A percentile compares a stretch with the other conserved stretches of the same genome.
These are phyloP conservation scores for Diospyros kaki DNA, from an alignment of 148 eudicot species.

Conservation along the genomic window DNA sequence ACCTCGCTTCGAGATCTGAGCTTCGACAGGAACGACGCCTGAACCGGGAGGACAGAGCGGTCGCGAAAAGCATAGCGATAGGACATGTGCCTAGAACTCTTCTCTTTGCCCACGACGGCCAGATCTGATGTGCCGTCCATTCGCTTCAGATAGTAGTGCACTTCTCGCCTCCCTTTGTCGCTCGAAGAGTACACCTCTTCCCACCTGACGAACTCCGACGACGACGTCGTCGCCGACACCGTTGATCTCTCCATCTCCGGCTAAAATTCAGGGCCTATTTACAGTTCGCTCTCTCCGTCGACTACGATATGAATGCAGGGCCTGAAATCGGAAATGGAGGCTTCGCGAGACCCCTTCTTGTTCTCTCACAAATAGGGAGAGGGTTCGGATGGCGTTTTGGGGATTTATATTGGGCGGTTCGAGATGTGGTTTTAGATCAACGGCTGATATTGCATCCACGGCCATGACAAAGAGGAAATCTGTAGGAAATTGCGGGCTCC, in stretches of 20 bases:
- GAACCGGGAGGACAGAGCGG: slow-evolving; percentile 19
- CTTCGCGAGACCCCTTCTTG: background rate
- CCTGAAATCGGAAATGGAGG: background rate
- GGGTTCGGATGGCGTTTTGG: slow-evolving; percentile 11
- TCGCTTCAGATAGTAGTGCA: slow-evolving; percentile 53
- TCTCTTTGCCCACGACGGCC: slow-evolving; percentile 75
- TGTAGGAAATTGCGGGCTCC: slow-evolving; percentile 26
- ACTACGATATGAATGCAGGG: background rate
- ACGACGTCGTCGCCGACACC: slow-evolving; percentile 8
- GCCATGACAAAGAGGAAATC: slow-evolving; percentile 26
- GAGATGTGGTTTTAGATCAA: slow-evolving; percentile 34
- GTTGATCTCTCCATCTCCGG: slow-evolving; percentile 15
- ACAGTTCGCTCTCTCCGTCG: background rate
- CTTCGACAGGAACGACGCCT: slow-evolving; percentile 24
- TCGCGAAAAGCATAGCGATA: slow-evolving; percentile 28
- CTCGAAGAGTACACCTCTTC: slow-evolving; percentile 54
- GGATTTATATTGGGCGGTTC: slow-evolving; percentile 13
- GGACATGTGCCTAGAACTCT: slow-evolving; percentile 43
- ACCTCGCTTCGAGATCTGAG: slow-evolving; percentile 70
- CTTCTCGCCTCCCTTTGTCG: slow-evolving; percentile 54
- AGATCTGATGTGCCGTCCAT: slow-evolving; percentile 58
- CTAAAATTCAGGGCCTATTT: background rate
- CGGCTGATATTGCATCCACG: slow-evolving; percentile 29
- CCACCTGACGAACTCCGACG: slow-evolving; percentile 51
- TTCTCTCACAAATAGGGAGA: background rate